A percentile compares a stretch with the other conserved stretches of the same genome.
phyloP scores from a whole-genome alignment of 2,329 filamentous ascomycete genomes.

The Neofusicoccum ribis region DNA sequence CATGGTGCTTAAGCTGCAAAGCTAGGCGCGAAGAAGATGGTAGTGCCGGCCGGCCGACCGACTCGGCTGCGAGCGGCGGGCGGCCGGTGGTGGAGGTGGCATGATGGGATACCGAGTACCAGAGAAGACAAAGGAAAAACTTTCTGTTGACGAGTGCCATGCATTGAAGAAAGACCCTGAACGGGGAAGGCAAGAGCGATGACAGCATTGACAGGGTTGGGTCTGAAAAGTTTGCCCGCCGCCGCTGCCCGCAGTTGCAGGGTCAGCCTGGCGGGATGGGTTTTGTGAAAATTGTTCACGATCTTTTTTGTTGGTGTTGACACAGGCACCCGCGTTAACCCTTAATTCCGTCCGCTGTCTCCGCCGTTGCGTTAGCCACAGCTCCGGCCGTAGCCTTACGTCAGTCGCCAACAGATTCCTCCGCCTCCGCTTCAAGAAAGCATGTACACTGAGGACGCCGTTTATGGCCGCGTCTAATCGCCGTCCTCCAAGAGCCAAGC shows the following conservation, averaged over 20 bases:
- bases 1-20: background rate
- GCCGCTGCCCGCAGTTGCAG: background rate
- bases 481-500: background rate
- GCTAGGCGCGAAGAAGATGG: background rate
- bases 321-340: background rate
- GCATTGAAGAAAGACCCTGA: background rate
- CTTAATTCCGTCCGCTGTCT: background rate
- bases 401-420: background rate
- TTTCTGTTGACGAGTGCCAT: background rate
- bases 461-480: background rate
- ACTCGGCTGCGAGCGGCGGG: background rate
- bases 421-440: background rate
- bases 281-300: background rate
- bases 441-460: background rate
- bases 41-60: too few species aligned
- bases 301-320: background rate
- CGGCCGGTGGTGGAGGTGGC: background rate
- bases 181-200: background rate
- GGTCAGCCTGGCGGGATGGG: background rate
- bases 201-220: too few species aligned
- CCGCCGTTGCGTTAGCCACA: background rate
- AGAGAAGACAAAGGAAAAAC: background rate
- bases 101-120: background rate
- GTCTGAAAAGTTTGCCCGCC: background rate
- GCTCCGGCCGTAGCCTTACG: background rate